Evolutionary conservation across 352 stramenopile genomes (phyloP).

Genomic region (Phytophthora ohioensis): DNA sequence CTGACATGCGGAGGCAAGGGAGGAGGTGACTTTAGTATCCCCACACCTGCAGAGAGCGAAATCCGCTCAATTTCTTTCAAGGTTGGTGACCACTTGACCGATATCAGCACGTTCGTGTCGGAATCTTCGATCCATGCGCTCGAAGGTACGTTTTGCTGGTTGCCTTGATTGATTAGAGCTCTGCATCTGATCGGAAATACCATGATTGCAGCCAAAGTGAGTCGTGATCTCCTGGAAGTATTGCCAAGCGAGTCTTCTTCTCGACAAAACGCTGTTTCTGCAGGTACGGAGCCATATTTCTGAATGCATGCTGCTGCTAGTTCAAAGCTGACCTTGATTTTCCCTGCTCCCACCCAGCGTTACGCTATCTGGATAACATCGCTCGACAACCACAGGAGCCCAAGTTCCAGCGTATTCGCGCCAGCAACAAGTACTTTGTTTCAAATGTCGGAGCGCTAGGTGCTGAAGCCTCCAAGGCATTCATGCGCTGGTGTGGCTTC

Average conservation of each 20-base stretch:
- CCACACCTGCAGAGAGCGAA: conserved; percentile 41
- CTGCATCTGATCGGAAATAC: no score
- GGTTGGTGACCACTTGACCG: conserved; percentile 72
- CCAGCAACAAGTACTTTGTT: conserved; percentile 78
- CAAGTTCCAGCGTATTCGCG: conserved; percentile 79
- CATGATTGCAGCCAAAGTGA: conserved; percentile 25
- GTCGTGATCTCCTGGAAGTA: conserved; percentile 31
- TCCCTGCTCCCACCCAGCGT: conserved; percentile 27
- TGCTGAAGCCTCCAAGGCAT: conserved; percentile 20
- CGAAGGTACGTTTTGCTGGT: conserved; percentile 30
- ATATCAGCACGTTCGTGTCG: conserved; percentile 60
- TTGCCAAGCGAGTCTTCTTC: conserved; percentile 28
- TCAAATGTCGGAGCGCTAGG: conserved; percentile 54
- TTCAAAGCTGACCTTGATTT: conserved; percentile 12
- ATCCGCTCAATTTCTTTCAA: conserved; percentile 72
- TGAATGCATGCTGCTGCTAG: neutral
- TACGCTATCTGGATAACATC: conserved; percentile 84
- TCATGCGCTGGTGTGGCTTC: conserved; percentile 74
- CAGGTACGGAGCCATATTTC: conserved; percentile 35
- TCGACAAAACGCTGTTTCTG: conserved; percentile 41
- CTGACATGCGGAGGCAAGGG: conserved; percentile 68
- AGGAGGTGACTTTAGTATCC: conserved; percentile 62
- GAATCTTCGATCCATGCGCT: conserved; percentile 23
- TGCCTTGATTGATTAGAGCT: no score
- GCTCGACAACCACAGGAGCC: conserved; percentile 50